phyloP scores from a whole-genome alignment of 805 yeast genomes.

The Millerago galiae region DNA sequence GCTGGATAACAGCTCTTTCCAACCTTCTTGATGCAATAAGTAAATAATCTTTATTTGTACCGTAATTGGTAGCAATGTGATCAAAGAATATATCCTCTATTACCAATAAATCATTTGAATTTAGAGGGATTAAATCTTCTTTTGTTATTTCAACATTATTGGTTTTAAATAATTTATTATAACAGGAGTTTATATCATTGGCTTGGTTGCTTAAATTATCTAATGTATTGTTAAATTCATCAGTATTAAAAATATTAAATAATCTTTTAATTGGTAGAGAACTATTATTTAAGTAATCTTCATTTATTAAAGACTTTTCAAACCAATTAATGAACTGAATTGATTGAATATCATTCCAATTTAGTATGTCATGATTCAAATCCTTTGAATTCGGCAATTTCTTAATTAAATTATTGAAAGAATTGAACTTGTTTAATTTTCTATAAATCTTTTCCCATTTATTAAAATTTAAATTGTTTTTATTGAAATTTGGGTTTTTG shows the following conservation, averaged over 20 bases:
- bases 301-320: too few relatives aligned
- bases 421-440: constrained; percentile 8
- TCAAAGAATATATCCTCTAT: not conserved
- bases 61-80: not conserved
- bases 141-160: not conserved
- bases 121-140: not conserved
- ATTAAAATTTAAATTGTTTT: constrained; percentile 5
- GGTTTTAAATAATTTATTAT: not conserved
- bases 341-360: too few relatives aligned
- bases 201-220: too few relatives aligned
- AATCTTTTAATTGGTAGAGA: too few relatives aligned
- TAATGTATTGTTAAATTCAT: too few relatives aligned
- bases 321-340: too few relatives aligned
- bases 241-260: too few relatives aligned
- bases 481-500: constrained; percentile 4
- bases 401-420: constrained; percentile 5
- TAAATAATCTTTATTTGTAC: not conserved
- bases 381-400: constrained; percentile 8
- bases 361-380: constrained; percentile 15
- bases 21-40: not conserved
- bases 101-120: not conserved
- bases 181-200: not conserved
- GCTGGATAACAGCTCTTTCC: too few relatives aligned
- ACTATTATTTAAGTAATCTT: too few relatives aligned
- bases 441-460: constrained; percentile 20